Percentiles rank a stretch among this genome's conserved stretches.
Conservation (phyloP, 1,284 basidiomycete species). For the Moesziomyces parantarcticus region DNA sequence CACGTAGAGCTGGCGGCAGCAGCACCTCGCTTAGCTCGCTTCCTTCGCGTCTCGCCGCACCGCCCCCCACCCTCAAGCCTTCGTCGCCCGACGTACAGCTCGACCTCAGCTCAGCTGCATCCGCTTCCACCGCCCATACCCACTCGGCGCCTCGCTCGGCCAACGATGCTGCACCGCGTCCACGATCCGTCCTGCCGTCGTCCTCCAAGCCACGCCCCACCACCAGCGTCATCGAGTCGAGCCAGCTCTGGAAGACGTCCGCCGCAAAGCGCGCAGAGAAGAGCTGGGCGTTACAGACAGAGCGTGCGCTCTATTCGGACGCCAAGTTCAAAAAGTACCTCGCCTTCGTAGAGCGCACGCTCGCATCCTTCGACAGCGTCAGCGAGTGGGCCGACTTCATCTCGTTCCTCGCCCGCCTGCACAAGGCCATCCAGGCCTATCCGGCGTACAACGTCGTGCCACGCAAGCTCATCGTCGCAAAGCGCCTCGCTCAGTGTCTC, state of each 20-base stretch:
- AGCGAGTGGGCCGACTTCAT: conserved; percentile 99
- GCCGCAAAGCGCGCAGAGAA: conserved; percentile 62
- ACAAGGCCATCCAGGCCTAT: conserved; percentile 93
- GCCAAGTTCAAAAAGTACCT: conserved; percentile 97
- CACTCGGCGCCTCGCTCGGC: neutral
- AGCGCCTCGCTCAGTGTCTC: conserved; percentile 93
- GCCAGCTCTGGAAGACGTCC: conserved; percentile 58
- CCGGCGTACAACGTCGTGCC: conserved; percentile 95
- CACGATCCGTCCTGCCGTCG: neutral
- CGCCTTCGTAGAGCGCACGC: conserved; percentile 87
- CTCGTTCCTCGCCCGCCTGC: conserved; percentile 91
- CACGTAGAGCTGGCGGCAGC: conserved; percentile 18
- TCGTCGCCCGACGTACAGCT: conserved; percentile 48
- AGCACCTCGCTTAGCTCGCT: conserved; percentile 49
- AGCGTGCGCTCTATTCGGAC: conserved; percentile 71
- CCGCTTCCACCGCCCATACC: conserved; percentile 9
- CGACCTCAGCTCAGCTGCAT: conserved; percentile 47
- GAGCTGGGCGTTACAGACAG: conserved; percentile 63
- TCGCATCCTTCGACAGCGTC: conserved; percentile 93
- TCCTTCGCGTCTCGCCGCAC: conserved; percentile 32
- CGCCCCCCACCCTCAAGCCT: conserved; percentile 39
- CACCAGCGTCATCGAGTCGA: conserved; percentile 43
- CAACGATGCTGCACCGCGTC: neutral
- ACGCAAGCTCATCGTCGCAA: conserved; percentile 90
- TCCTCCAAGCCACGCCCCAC: conserved; percentile 33